phyloP scores from a whole-genome alignment of 2,329 filamentous ascomycete species.

The Fusarium penzigii region DNA sequence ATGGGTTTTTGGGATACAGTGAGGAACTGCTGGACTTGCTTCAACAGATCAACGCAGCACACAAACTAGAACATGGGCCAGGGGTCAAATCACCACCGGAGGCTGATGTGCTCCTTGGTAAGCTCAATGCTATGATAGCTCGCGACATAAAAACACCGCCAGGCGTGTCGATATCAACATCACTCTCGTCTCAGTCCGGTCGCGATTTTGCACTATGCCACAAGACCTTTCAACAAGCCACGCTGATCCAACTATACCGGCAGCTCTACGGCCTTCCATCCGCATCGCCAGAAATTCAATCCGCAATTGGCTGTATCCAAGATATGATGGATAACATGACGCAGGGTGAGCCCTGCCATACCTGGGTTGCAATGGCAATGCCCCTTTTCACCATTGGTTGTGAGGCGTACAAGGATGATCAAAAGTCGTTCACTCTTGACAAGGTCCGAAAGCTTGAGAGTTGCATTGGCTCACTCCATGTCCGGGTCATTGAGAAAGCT shows the following conservation, averaged over 20 bases:
- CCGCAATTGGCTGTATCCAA: constrained; percentile 18
- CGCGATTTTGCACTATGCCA: constrained; percentile 31
- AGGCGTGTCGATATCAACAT: constrained; percentile 15
- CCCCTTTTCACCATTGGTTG: constrained; percentile 31
- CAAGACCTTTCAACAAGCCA: constrained; percentile 29
- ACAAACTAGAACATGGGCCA: background rate
- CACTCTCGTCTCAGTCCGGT: constrained; percentile 23
- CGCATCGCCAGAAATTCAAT: constrained; percentile 12
- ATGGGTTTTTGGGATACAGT: constrained; percentile 32
- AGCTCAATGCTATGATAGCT: constrained; percentile 26
- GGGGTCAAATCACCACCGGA: background rate
- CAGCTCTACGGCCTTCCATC: constrained; percentile 24
- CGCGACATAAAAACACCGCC: constrained; percentile 22
- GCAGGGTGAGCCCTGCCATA: constrained; percentile 31
- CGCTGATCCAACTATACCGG: constrained; percentile 27
- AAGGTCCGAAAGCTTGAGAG: constrained; percentile 28
- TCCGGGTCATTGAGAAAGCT: constrained; percentile 26
- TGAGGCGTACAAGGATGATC: constrained; percentile 22
- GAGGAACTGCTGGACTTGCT: constrained; percentile 29
- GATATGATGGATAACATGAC: constrained; percentile 29
- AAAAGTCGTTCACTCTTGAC: constrained; percentile 25
- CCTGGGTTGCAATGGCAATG: constrained; percentile 35
- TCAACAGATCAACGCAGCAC: constrained; percentile 20
- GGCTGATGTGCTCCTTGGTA: constrained; percentile 23
- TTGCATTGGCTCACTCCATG: constrained; percentile 30